phyloP scores from a whole-genome alignment of 345 rosid genomes.

The Theobroma cacao region DNA sequence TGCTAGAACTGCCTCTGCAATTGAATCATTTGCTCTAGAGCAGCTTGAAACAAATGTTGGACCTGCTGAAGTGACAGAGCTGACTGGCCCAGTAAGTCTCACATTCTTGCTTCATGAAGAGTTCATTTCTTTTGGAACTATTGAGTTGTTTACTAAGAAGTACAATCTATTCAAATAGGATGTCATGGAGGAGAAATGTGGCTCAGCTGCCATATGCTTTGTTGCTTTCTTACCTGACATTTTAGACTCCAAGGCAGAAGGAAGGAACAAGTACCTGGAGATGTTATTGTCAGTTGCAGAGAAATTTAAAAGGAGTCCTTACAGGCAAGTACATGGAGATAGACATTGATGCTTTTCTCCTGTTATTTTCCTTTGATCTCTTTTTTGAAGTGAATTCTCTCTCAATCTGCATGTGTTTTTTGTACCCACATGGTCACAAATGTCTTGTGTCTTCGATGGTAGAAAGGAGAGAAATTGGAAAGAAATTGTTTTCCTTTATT shows the following conservation, averaged over 20 bases:
- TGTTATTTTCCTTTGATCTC: not conserved
- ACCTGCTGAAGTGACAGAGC: constrained; percentile 85
- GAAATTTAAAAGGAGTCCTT: constrained; percentile 82
- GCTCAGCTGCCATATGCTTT: constrained; percentile 92
- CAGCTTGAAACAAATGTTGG: constrained; percentile 83
- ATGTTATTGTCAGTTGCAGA: constrained; percentile 77
- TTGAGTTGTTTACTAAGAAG: not conserved
- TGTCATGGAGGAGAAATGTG: constrained; percentile 85
- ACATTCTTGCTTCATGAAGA: constrained; percentile 6
- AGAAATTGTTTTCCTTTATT: no score
- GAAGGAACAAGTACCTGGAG: constrained; percentile 80
- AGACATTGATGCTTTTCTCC: not conserved
- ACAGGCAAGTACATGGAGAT: constrained; percentile 49
- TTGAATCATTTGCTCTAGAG: constrained; percentile 83
- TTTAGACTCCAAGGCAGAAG: constrained; percentile 94
- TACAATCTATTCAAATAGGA: constrained; percentile 39
- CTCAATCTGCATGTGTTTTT: not conserved
- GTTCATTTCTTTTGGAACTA: constrained; percentile 1
- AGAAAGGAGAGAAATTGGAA: no score
- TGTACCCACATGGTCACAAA: no score
- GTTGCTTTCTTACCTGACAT: constrained; percentile 93
- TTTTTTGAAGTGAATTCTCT: not conserved
- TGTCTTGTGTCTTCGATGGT: no score
- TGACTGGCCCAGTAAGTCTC: constrained; percentile 66
- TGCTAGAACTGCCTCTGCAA: constrained; percentile 84